These are phyloP conservation scores for Lactarius sanguifluus DNA, from an alignment of 768 basidiomycete genomes.

Conservation along the genomic window DNA sequence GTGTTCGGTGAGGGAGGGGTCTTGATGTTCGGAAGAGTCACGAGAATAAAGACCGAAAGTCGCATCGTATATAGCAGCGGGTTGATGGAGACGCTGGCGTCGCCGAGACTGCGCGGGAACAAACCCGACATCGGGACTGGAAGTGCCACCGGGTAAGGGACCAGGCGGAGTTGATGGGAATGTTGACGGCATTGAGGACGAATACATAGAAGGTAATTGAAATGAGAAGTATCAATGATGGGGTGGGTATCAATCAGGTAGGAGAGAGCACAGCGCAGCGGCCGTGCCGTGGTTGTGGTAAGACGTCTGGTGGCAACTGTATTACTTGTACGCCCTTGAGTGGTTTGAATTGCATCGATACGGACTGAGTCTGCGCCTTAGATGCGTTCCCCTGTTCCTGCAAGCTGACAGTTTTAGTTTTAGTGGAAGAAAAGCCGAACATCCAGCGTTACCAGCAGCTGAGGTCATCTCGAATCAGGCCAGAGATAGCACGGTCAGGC, in stretches of 20 bases:
- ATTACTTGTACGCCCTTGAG: background rate
- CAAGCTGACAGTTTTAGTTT: background rate
- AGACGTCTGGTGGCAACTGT: background rate
- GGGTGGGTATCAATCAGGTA: background rate
- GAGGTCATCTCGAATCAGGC: constrained; percentile 2
- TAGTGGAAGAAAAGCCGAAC: background rate
- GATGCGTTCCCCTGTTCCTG: background rate
- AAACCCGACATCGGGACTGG: background rate
- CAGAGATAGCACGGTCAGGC: background rate
- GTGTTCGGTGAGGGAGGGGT: constrained; percentile 6
- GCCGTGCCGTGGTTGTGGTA: background rate
- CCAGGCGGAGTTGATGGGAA: constrained; percentile 14
- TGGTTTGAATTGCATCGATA: background rate
- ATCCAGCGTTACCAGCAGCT: constrained; percentile 3
- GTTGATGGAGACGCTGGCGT: constrained; percentile 19
- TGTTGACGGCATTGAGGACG: constrained; percentile 21
- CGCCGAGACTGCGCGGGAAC: constrained; percentile 7
- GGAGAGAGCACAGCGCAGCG: background rate
- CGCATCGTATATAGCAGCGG: constrained; percentile 21
- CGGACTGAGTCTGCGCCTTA: constrained; percentile 4
- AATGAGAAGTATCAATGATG: constrained; percentile 5
- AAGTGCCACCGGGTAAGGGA: constrained; percentile 4
- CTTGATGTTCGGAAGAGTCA: constrained; percentile 4
- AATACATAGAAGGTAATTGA: constrained; percentile 13
- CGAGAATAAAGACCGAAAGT: background rate